phyloP scores from a whole-genome alignment of 768 basidiomycete genomes.

The Tulasnella sp. region DNA sequence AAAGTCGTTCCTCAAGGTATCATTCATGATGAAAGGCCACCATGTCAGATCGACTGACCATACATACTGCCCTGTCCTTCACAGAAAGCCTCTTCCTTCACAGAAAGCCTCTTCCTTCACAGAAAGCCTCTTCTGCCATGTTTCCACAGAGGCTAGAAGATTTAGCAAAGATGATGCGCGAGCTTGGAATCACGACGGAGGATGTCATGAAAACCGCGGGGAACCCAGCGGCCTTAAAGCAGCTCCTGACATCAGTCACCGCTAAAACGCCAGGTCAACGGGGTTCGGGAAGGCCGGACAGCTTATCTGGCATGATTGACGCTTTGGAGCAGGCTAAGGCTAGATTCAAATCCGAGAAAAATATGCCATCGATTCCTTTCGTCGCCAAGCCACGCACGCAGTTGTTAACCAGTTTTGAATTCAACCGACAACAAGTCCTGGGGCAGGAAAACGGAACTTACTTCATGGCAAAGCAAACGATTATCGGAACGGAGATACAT shows the following conservation, averaged over 20 bases:
- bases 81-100: background rate
- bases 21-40: too few relatives aligned
- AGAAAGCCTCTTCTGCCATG: background rate
- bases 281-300: background rate
- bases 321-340: background rate
- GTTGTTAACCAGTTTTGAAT: background rate
- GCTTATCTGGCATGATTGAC: background rate
- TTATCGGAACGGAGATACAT: conserved; percentile 11
- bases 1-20: too few relatives aligned
- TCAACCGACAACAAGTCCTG: background rate
- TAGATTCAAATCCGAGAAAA: background rate
- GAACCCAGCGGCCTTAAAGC: background rate
- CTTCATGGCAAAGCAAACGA: background rate
- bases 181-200: background rate
- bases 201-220: background rate
- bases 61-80: background rate
- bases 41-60: too few relatives aligned
- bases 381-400: conserved; percentile 1
- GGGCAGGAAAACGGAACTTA: background rate
- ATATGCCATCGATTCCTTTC: background rate
- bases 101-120: too few relatives aligned
- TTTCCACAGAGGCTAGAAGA: background rate
- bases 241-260: background rate
- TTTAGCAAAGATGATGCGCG: background rate
- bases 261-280: too few relatives aligned